phyloP scores from a whole-genome alignment of 208 protist species.

The Trypanosoma congolense region DNA sequence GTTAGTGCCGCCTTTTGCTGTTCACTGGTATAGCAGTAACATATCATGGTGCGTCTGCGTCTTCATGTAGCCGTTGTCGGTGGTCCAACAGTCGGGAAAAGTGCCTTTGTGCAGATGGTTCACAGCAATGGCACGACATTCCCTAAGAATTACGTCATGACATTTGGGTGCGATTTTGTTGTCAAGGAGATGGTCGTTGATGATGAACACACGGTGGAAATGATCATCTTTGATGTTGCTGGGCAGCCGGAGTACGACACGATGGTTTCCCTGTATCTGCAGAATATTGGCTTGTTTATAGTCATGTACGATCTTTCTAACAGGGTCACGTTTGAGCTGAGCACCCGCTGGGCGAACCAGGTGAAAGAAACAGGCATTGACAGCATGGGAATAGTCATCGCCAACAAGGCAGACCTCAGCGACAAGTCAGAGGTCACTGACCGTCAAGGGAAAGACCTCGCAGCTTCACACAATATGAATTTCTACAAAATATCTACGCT shows the following conservation, averaged over 20 bases:
- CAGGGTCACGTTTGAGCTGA: slow-evolving; percentile 85
- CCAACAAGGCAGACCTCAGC: slow-evolving; percentile 85
- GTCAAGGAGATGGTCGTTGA: slow-evolving; percentile 81
- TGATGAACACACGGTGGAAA: slow-evolving; percentile 80
- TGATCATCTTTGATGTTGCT: slow-evolving; percentile 81
- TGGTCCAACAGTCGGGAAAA: slow-evolving; percentile 87
- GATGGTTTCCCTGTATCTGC: slow-evolving; percentile 67
- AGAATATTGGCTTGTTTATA: slow-evolving; percentile 65
- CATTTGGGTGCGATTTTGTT: slow-evolving; percentile 87
- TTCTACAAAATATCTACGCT: slow-evolving; percentile 87
- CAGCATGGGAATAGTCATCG: slow-evolving; percentile 70
- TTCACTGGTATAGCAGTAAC: not conserved
- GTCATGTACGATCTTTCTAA: slow-evolving; percentile 89
- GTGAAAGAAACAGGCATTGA: slow-evolving; percentile 51
- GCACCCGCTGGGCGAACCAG: slow-evolving; percentile 72
- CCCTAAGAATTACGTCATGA: slow-evolving; percentile 92
- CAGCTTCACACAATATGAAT: slow-evolving; percentile 60
- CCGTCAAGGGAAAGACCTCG: slow-evolving; percentile 76
- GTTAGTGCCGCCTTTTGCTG: too few relatives aligned
- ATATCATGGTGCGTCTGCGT: slow-evolving; percentile 78
- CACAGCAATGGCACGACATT: slow-evolving; percentile 85
- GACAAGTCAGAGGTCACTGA: slow-evolving; percentile 88
- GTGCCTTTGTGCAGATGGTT: slow-evolving; percentile 87
- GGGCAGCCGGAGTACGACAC: slow-evolving; percentile 84
- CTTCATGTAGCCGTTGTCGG: slow-evolving; percentile 84